A percentile compares a stretch with the other conserved stretches of the same genome.
These are phyloP conservation scores for Ceratobasidium sp. DNA, from an alignment of 1,284 basidiomycete species.

Conservation along the genomic window DNA sequence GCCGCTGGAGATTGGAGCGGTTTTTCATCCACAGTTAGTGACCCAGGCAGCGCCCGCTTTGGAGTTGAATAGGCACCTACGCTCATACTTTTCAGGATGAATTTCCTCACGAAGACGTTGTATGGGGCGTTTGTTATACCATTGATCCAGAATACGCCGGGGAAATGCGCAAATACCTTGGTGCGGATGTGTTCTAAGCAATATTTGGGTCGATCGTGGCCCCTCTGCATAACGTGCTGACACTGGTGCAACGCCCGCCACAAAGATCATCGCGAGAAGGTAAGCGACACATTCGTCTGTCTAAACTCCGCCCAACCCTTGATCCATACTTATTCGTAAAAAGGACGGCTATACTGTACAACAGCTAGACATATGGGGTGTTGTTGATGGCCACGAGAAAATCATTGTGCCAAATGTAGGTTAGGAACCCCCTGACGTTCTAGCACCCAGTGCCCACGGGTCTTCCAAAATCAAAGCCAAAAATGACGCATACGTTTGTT, in stretches of 20 bases:
- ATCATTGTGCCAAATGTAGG: constrained; percentile 66
- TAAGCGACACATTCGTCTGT: constrained; percentile 51
- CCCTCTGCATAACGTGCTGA: constrained; percentile 40
- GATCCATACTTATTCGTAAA: constrained; percentile 47
- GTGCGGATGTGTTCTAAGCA: constrained; percentile 57
- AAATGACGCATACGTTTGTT: constrained; percentile 19
- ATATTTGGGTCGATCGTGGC: constrained; percentile 13
- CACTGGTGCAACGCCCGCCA: constrained; percentile 34
- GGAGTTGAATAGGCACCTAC: constrained; percentile 26
- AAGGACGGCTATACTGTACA: constrained; percentile 82
- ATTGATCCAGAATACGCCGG: constrained; percentile 78
- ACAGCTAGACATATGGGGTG: constrained; percentile 67
- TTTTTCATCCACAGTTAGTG: constrained; percentile 70
- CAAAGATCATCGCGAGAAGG: constrained; percentile 84
- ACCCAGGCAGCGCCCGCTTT: constrained; percentile 30
- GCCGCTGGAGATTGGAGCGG: constrained; percentile 84
- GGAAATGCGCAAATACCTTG: constrained; percentile 84
- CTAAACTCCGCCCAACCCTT: constrained; percentile 2
- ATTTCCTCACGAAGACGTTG: constrained; percentile 80
- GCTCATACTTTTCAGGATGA: constrained; percentile 63
- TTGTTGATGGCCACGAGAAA: constrained; percentile 64
- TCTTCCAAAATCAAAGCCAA: constrained; percentile 41
- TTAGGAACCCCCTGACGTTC: constrained; percentile 29
- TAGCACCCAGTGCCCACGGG: constrained; percentile 25
- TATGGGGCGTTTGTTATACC: constrained; percentile 89